phyloP scores from a whole-genome alignment of 371 early-diverging fungal genomes.

The Apophysomyces trapeziformis region DNA sequence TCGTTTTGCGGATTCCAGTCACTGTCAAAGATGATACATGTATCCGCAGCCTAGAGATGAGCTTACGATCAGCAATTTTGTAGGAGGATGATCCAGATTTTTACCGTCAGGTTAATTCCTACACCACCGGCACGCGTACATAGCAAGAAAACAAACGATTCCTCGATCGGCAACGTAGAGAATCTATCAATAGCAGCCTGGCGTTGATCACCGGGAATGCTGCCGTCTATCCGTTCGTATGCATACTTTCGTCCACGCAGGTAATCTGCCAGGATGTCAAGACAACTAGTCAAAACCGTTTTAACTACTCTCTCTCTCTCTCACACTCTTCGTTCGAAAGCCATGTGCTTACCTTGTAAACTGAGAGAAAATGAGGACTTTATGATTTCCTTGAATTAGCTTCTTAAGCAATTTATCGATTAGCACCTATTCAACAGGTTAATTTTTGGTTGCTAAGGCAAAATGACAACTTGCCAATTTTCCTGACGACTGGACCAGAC shows the following conservation, averaged over 20 bases:
- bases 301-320: too few relatives aligned
- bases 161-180: constrained; percentile 67
- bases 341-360: constrained; percentile 68
- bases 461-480: constrained; percentile 62
- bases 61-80: constrained; percentile 50
- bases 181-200: constrained; percentile 95
- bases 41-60: constrained; percentile 76
- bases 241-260: constrained; percentile 72
- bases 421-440: constrained; percentile 29
- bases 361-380: constrained; percentile 94
- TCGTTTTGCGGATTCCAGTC: constrained; percentile 98
- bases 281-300: constrained; percentile 14
- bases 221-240: constrained; percentile 91
- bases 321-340: too few relatives aligned
- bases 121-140: constrained; percentile 92
- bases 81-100: constrained; percentile 16
- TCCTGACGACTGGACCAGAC: constrained; percentile 83
- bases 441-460: constrained; percentile 7
- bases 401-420: constrained; percentile 86
- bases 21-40: constrained; percentile 92
- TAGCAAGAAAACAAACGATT: constrained; percentile 84
- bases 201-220: constrained; percentile 84
- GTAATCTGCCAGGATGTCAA: constrained; percentile 92
- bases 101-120: constrained; percentile 85
- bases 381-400: constrained; percentile 80